Evolutionary conservation across 2,329 filamentous ascomycete species (phyloP), one percentile per base, ranked within the genome.

Genomic region (Stachybotrys chartarum): DNA sequence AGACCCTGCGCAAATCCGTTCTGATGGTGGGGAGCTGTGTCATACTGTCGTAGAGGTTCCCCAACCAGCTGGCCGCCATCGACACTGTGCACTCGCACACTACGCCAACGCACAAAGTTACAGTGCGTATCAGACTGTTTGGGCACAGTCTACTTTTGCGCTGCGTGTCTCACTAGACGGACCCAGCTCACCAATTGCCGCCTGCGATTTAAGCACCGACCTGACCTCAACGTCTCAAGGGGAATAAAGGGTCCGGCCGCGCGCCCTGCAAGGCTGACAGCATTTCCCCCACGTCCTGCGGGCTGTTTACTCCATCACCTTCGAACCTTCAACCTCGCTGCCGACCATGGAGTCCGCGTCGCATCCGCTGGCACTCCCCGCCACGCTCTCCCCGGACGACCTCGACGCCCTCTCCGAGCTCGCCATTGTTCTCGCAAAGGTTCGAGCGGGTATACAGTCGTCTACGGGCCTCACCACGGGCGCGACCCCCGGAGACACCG

Each of bases 341-440:
- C 14, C 35, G 5, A 14, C 35, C 8, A 42, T 42, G 35, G 35
- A 42, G 35, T 14, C 35, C 35, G 35, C 35, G 35, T 63, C 72
- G 51, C 76, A 72, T 65, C 75, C 72, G 24, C 76, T 80, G 66
- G 74, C 76, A 59, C 74, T 82, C 56, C 80, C 86, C 35, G 74
- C 81, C 3, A 84, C 87, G 55, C 87, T 94, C 59, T 82, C 89
- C 52, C 88, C 92, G 31, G 87, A 92, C 70, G 84, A 85, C 52
- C 90, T 97, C 74, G 92, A 96, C 75, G 84, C 91, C 62, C 82
- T 96, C 54, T 90, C 91, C 30, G 85, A 91, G 65, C 83, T 97
- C 54, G 86, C 90, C 65, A 80, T 85, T 57, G 83, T 96, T 61
- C 84, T 97, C 58, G 78, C 84, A 61, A 88, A 89, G 52, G 81